These are phyloP conservation scores for Marasmius sp. DNA, from an alignment of 1,284 basidiomycete genomes.

Conservation along the genomic window DNA sequence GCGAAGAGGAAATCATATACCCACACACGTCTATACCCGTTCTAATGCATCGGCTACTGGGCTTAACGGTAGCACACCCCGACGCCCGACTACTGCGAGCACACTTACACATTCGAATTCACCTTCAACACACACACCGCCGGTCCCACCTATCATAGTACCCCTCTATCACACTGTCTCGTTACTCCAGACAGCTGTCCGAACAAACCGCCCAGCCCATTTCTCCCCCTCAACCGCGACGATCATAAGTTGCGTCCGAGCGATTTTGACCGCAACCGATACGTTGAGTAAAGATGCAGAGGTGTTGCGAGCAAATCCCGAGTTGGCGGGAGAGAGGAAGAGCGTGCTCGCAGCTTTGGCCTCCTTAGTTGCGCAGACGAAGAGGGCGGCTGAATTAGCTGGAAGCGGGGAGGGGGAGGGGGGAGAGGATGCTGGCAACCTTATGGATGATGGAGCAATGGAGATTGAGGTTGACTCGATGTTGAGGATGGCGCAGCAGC, in stretches of 20 bases:
- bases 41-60: constrained; percentile 47
- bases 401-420: too few species aligned
- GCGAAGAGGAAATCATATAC: constrained; percentile 11
- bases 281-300: constrained; percentile 85
- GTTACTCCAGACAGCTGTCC: constrained; percentile 83
- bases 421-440: too few species aligned
- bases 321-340: constrained; percentile 78
- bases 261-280: constrained; percentile 81
- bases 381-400: constrained; percentile 66
- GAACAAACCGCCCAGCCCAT: constrained; percentile 73
- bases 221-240: constrained; percentile 84
- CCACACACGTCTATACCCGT: constrained; percentile 43
- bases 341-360: constrained; percentile 83
- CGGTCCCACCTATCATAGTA: constrained; percentile 72
- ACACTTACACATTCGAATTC: too few species aligned
- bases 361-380: constrained; percentile 82
- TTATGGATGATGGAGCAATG: constrained; percentile 44
- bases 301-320: constrained; percentile 65
- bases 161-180: constrained; percentile 84
- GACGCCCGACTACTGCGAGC: too few species aligned
- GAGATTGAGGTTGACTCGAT: constrained; percentile 68
- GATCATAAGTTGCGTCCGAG: constrained; percentile 94
- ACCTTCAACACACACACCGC: constrained; percentile 41
- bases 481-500: constrained; percentile 72
- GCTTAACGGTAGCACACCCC: too few species aligned